Evolutionary conservation across 2,329 filamentous ascomycete species (phyloP).

Genomic region (Aschersonia sp.): DNA sequence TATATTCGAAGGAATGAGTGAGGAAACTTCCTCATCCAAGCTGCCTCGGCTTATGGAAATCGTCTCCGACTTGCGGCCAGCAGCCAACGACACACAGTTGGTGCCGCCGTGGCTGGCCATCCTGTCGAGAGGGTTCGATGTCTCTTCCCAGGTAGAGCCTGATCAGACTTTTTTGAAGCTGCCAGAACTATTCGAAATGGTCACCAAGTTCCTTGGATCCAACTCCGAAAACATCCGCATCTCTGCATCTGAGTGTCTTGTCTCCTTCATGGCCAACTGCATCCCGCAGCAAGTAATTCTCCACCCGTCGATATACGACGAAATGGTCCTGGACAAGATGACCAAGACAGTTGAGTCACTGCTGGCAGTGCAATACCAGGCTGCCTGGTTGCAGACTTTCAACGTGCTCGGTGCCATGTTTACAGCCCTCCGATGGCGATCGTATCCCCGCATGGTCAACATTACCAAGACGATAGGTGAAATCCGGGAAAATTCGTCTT

Average conservation of each 20-base stretch:
- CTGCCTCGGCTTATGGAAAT: conserved; percentile 80
- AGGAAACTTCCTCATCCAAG: conserved; percentile 79
- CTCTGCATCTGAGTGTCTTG: conserved; percentile 86
- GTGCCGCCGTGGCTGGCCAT: conserved; percentile 96
- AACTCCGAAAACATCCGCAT: conserved; percentile 86
- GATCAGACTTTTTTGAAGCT: conserved; percentile 87
- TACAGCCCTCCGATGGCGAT: conserved; percentile 71
- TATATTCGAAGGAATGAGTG: conserved; percentile 83
- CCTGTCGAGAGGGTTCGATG: conserved; percentile 84
- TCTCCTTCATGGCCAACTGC: conserved; percentile 86
- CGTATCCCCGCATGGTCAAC: conserved; percentile 62
- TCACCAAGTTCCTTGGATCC: conserved; percentile 71
- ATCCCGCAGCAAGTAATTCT: conserved; percentile 71
- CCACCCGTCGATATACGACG: conserved; percentile 83
- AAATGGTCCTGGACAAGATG: conserved; percentile 75
- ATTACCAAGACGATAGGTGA: conserved; percentile 73
- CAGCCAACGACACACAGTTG: conserved; percentile 85
- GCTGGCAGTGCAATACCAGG: conserved; percentile 81
- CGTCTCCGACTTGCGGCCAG: conserved; percentile 81
- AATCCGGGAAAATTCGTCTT: conserved; percentile 74
- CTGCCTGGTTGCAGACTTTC: conserved; percentile 91
- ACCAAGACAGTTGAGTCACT: conserved; percentile 59
- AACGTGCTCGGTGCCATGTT: conserved; percentile 79
- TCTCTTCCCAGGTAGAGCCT: conserved; percentile 75
- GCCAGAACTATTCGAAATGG: conserved; percentile 68